These are phyloP conservation scores for Eucalyptus sideroxylon DNA, from an alignment of 345 rosid genomes.

Conservation along the genomic window DNA sequence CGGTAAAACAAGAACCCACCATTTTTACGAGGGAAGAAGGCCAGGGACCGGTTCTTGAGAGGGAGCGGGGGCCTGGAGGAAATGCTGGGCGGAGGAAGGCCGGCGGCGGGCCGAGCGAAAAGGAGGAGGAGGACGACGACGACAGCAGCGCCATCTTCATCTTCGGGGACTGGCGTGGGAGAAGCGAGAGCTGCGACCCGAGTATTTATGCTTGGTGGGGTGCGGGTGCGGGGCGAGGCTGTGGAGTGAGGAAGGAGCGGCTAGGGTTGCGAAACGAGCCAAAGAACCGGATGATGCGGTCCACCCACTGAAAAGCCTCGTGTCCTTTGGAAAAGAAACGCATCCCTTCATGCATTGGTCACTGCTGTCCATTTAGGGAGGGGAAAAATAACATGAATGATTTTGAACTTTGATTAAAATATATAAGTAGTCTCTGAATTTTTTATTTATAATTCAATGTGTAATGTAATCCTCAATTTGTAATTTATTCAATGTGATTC, in stretches of 20 bases:
- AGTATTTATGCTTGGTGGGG: neutral
- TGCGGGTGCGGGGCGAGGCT: neutral
- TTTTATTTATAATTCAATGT: too few relatives aligned
- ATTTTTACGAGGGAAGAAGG: neutral
- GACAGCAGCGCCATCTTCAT: neutral
- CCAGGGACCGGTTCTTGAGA: neutral
- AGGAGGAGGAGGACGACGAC: fast-evolving
- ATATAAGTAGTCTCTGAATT: fast-evolving
- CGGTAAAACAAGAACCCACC: neutral
- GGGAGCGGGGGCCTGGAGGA: neutral
- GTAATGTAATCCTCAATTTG: fast-evolving
- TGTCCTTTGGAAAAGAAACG: neutral
- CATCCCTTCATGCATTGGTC: neutral
- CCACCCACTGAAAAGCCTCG: neutral
- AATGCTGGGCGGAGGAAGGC: too few relatives aligned
- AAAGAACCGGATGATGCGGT: neutral
- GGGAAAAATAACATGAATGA: fast-evolving
- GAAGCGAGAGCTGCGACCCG: too few relatives aligned
- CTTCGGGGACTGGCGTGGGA: neutral
- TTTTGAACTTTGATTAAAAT: fast-evolving
- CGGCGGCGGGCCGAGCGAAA: too few relatives aligned
- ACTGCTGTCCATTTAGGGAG: fast-evolving
- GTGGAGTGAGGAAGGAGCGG: neutral
- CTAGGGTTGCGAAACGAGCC: neutral
- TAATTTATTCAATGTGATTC: fast-evolving